phyloP scores from a whole-genome alignment of 768 basidiomycete genomes.

The Lactarius hatsudake region DNA sequence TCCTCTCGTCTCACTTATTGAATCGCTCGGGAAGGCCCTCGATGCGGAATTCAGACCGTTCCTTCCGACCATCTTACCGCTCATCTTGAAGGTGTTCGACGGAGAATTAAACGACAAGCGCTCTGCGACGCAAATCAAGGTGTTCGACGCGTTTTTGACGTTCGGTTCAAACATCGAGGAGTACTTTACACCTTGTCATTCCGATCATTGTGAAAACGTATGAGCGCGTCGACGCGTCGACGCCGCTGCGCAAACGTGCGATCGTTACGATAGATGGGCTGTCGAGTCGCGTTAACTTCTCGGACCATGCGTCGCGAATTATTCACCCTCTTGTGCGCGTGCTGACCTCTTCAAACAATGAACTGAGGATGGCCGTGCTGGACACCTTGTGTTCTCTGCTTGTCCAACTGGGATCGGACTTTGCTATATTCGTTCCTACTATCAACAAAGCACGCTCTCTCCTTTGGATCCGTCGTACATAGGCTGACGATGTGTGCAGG shows the following conservation, averaged over 20 bases:
- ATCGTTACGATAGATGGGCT: conserved; percentile 90
- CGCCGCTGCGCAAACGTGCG: conserved; percentile 78
- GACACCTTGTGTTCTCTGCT: conserved; percentile 91
- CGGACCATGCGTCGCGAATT: conserved; percentile 95
- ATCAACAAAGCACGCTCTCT: conserved; percentile 76
- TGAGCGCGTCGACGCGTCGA: conserved; percentile 74
- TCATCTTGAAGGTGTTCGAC: conserved; percentile 88
- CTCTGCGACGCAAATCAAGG: conserved; percentile 76
- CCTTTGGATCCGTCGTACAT: background rate
- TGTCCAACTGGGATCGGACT: conserved; percentile 92
- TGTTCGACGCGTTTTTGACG: conserved; percentile 91
- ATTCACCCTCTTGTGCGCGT: conserved; percentile 94
- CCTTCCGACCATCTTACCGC: conserved; percentile 83
- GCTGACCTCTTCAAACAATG: conserved; percentile 67
- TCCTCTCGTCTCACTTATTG: conserved; percentile 88
- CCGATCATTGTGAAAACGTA: conserved; percentile 92
- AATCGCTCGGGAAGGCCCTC: conserved; percentile 87
- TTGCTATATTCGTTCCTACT: conserved; percentile 96
- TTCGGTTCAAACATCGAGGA: conserved; percentile 98
- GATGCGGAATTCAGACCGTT: conserved; percentile 98
- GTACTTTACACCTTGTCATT: conserved; percentile 92
- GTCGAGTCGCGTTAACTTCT: conserved; percentile 92
- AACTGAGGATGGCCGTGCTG: conserved; percentile 83
- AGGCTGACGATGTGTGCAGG: conserved; percentile 42
- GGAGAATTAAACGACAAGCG: conserved; percentile 82